Conservation (phyloP, 208 protist genomes). For the Acanthamoeba castellanii region DNA sequence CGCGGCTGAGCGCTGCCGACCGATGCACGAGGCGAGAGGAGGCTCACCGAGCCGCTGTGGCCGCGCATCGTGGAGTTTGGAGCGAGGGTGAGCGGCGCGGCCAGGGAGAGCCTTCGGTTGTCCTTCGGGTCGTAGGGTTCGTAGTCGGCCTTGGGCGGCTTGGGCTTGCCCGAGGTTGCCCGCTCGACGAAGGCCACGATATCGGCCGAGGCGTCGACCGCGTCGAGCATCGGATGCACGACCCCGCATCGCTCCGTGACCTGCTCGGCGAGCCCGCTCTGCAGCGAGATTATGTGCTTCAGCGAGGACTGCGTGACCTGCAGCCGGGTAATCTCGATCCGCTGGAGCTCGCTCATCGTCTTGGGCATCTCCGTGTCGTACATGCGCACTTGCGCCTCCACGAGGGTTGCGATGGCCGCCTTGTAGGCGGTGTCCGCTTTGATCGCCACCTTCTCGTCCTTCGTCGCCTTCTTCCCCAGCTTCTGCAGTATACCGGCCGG, state of each 20-base stretch:
- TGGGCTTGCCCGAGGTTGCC: background rate
- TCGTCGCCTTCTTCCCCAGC: conserved; percentile 46
- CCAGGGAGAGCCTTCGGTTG: background rate
- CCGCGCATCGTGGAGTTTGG: background rate
- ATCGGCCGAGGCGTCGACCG: background rate
- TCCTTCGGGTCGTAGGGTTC: conserved; percentile 59
- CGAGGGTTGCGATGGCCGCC: background rate
- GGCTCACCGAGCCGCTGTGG: background rate
- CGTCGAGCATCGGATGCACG: background rate
- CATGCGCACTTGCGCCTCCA: conserved; percentile 5
- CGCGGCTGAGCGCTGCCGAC: background rate
- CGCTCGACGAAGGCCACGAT: conserved; percentile 29
- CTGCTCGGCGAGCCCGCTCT: background rate
- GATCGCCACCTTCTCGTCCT: conserved; percentile 15
- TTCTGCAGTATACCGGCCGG: conserved; percentile 6
- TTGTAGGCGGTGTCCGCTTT: conserved; percentile 56
- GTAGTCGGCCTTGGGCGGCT: conserved; percentile 34
- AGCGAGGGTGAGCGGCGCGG: background rate
- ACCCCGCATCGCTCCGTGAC: background rate
- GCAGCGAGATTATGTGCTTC: background rate
- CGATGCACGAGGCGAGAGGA: background rate
- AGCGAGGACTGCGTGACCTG: background rate
- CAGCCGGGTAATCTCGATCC: background rate
- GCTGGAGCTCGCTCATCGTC: background rate
- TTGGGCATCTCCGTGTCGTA: conserved; percentile 58